These are phyloP conservation scores for Suhomyces ambrosiae DNA, from an alignment of 1,139 yeast genomes.

Conservation along the genomic window DNA sequence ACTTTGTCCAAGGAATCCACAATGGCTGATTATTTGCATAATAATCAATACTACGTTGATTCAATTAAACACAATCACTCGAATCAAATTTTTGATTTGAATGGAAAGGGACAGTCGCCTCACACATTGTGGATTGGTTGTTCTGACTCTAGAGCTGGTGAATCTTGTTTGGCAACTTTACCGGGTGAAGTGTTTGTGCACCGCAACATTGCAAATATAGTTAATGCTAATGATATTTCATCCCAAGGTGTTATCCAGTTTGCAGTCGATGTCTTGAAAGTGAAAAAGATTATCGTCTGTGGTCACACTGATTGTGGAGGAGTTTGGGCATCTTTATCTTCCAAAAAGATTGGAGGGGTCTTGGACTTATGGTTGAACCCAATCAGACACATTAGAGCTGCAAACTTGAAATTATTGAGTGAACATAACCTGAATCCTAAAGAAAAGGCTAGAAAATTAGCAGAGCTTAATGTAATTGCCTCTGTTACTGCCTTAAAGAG, in stretches of 20 bases:
- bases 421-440: conserved; percentile 48
- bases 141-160: conserved; percentile 90
- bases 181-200: conserved; percentile 97
- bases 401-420: conserved; percentile 52
- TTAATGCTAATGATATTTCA: conserved; percentile 71
- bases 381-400: conserved; percentile 68
- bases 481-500: conserved; percentile 61
- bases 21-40: conserved; percentile 63
- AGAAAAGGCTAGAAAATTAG: conserved; percentile 63
- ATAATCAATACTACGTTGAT: conserved; percentile 71
- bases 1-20: conserved; percentile 58
- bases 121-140: conserved; percentile 97
- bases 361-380: conserved; percentile 80
- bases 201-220: conserved; percentile 86
- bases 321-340: conserved; percentile 79
- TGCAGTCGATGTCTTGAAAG: conserved; percentile 85
- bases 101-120: conserved; percentile 87
- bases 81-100: conserved; percentile 59
- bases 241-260: conserved; percentile 85
- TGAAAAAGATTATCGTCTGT: conserved; percentile 81
- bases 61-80: conserved; percentile 62
- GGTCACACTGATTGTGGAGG: conserved; percentile 99
- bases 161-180: conserved; percentile 70
- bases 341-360: conserved; percentile 71
- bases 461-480: conserved; percentile 76